These are phyloP conservation scores for Talaromyces thailandensis DNA, from an alignment of 495 filamentous ascomycete species.

Conservation along the genomic window DNA sequence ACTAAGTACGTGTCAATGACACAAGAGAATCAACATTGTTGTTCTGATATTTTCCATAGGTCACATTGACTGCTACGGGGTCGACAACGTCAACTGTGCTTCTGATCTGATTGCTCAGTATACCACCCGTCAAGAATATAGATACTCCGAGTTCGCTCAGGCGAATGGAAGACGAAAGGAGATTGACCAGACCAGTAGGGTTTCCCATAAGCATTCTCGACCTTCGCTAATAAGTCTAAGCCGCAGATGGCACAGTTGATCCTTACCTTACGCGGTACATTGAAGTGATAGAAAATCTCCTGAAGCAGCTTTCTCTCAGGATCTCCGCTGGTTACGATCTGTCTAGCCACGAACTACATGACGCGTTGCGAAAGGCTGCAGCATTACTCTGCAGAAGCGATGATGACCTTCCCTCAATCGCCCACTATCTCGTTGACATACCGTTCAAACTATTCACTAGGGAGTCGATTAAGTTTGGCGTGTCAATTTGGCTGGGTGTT, in stretches of 20 bases:
- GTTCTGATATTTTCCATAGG: conserved; percentile 17
- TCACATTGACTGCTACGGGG: conserved; percentile 62
- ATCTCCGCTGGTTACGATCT: conserved; percentile 55
- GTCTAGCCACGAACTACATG: conserved; percentile 65
- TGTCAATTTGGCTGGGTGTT: conserved; percentile 91
- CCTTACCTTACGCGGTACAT: conserved; percentile 12
- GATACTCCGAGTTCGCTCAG: conserved; percentile 57
- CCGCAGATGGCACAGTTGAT: background rate
- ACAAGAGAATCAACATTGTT: background rate
- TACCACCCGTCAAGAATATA: conserved; percentile 92
- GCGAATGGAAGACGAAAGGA: conserved; percentile 9
- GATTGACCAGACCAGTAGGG: background rate
- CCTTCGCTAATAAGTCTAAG: conserved; percentile 6
- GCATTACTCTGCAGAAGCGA: conserved; percentile 70
- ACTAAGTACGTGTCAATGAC: conserved; percentile 39
- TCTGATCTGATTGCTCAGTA: conserved; percentile 96
- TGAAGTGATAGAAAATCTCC: conserved; percentile 18
- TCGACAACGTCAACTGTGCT: conserved; percentile 71
- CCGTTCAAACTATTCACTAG: conserved; percentile 91
- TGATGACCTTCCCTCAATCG: conserved; percentile 62
- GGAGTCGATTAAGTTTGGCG: conserved; percentile 87
- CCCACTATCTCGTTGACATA: conserved; percentile 78
- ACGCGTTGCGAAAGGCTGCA: conserved; percentile 73
- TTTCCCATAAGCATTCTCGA: conserved; percentile 6
- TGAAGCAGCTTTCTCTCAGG: conserved; percentile 54